Base-by-base conservation (phyloP, 2,329 filamentous ascomycete genomes). In the Aureobasidium pullulans region DNA sequence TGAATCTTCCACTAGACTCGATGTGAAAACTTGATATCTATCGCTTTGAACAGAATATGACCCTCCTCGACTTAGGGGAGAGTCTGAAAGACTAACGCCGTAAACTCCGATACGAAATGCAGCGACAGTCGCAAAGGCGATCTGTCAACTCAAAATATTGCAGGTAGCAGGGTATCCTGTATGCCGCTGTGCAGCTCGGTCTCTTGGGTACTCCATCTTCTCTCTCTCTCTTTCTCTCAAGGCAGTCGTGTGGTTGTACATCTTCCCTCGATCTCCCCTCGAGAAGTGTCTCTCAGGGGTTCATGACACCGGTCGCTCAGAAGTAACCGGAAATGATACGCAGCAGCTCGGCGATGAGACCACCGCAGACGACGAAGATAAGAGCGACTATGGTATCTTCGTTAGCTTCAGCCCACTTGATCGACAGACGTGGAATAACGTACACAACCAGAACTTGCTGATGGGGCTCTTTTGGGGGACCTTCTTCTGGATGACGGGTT, bases 281-380 rank as follows among this genome's bases (percentile, higher is more conserved):
- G 15, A 3, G 8, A 7, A 3, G 10, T 11, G 3, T 34, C n/a
- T 15, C 9, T 42, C 4, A 19, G 4, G 46, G n/a, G 7, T 16
- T 3, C 19, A 2, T 47, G 28, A 31, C 15, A 16, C 44, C 15
- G 19, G 15, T 34, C 42, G 46, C 48, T 50, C 43, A 42, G 19
- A 36, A 49, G 19, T 59, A 64, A 4, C 66, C 65, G 62, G 78
- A 76, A 63, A 79, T 75, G 60, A 79, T 66, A 62, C 78, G 74
- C 19, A 84, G 63, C 10, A 84, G 67, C 68, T 85, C 83, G 65
- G 85, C 81, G 40, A 84, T 66, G 19, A 86, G 66, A 28, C 84
- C 83, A 42, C 84, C 84, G 67, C 80, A 81, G 49, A 87, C 76
- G 57, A 85, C 80, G 69, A 87, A 86, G n/a, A 79, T 78, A 56